Evolutionary conservation across 176 grass and related monocot genomes (phyloP).

Genomic region (Zea luxurians): DNA sequence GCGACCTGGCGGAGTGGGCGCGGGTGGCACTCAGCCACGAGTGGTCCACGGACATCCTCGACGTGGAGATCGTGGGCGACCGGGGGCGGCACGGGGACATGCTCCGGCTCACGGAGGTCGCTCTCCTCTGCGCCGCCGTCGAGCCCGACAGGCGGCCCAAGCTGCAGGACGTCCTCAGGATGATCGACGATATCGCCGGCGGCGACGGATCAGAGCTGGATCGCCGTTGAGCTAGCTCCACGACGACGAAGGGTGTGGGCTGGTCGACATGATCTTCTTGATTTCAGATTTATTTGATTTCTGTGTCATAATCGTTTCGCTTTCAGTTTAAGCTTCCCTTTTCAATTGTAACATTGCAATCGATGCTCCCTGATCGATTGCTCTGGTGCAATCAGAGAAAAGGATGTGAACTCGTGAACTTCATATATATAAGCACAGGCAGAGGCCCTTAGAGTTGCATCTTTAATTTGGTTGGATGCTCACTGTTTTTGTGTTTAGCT

Average conservation of each 20-base stretch:
- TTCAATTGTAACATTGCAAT: constrained; percentile 2
- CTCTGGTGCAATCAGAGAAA: background rate
- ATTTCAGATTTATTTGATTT: background rate
- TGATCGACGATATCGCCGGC: constrained; percentile 64
- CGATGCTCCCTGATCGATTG: constrained; percentile 7
- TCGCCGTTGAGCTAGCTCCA: background rate
- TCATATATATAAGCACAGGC: background rate
- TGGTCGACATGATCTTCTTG: background rate
- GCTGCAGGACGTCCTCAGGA: constrained; percentile 60
- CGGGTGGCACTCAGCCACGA: constrained; percentile 74
- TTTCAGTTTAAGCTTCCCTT: background rate
- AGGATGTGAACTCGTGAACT: background rate
- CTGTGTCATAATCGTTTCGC: background rate
- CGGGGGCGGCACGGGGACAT: constrained; percentile 65
- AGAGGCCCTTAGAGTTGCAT: background rate
- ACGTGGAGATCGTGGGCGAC: constrained; percentile 75
- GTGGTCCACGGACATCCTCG: constrained; percentile 89
- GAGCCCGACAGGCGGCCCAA: constrained; percentile 69
- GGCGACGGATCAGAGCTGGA: background rate
- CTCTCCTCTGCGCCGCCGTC: constrained; percentile 62
- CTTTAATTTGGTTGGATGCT: too few relatives aligned
- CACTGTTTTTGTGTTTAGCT: too few relatives aligned
- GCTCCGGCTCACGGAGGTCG: constrained; percentile 78
- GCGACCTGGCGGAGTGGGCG: constrained; percentile 76
- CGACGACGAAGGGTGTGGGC: background rate